Conservation (phyloP, 1,139 yeast genomes). For the Lodderomyces jiufengensis region DNA sequence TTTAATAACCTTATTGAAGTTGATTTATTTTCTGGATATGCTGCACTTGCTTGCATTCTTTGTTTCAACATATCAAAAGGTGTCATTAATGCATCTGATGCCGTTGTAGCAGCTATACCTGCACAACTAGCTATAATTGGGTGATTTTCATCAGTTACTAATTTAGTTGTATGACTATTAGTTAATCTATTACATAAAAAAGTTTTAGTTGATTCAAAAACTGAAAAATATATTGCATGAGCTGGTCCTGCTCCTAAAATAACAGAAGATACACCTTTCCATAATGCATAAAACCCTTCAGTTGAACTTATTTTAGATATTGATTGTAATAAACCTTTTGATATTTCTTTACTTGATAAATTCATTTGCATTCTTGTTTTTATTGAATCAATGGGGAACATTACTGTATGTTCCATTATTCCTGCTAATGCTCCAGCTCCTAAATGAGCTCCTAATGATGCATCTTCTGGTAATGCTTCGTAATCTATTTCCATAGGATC, state of each 20-base stretch:
- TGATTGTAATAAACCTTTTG: slow-evolving; percentile 49
- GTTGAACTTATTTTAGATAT: slow-evolving; percentile 73
- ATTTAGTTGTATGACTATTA: slow-evolving; percentile 27
- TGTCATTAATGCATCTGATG: slow-evolving; percentile 94
- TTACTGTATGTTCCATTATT: slow-evolving; percentile 94
- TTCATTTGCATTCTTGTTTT: slow-evolving; percentile 94
- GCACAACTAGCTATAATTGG: slow-evolving; percentile 82
- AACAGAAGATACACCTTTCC: slow-evolving; percentile 95
- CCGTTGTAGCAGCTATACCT: slow-evolving; percentile 92
- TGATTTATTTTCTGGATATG: slow-evolving; percentile 13
- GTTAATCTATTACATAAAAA: slow-evolving; percentile 42
- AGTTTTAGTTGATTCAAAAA: slow-evolving; percentile 83
- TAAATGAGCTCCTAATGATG: slow-evolving; percentile 78
- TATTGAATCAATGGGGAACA: slow-evolving; percentile 94
- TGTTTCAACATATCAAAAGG: slow-evolving; percentile 97
- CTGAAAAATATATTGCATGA: slow-evolving; percentile 96
- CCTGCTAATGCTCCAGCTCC: slow-evolving; percentile 97
- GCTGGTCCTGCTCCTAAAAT: slow-evolving; percentile 99
- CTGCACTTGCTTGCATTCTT: slow-evolving; percentile 40
- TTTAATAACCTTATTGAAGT: slow-evolving; percentile 29
- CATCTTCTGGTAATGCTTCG: slow-evolving; percentile 87
- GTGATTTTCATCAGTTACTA: slow-evolving; percentile 63
- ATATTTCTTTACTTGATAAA: slow-evolving; percentile 33
- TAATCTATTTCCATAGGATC: slow-evolving; percentile 64
- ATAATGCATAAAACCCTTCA: slow-evolving; percentile 88